These are phyloP conservation scores for Geotrichum armillariae DNA, from an alignment of 1,139 yeast genomes.

Conservation along the genomic window DNA sequence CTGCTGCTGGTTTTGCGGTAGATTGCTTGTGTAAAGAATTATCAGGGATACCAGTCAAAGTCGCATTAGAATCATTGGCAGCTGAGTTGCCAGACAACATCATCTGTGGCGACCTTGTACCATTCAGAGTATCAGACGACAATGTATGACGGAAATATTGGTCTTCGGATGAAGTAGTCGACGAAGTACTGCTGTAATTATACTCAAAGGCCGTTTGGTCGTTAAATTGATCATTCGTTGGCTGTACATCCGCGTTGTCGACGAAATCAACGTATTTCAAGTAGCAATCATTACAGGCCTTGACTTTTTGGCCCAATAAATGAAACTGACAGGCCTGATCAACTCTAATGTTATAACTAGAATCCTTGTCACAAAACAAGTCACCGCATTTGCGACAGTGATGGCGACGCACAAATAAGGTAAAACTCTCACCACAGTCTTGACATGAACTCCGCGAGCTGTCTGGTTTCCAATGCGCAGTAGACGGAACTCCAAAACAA, in stretches of 20 bases:
- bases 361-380: slow-evolving; percentile 73
- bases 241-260: slow-evolving; percentile 6
- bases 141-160: neutral
- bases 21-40: neutral
- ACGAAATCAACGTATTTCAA: slow-evolving; percentile 53
- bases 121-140: slow-evolving; percentile 3
- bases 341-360: slow-evolving; percentile 50
- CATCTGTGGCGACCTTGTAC: slow-evolving; percentile 12
- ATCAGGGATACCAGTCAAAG: neutral
- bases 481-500: slow-evolving; percentile 43
- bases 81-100: neutral
- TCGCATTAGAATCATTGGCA: neutral
- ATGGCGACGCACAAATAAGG: slow-evolving; percentile 75
- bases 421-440: slow-evolving; percentile 51
- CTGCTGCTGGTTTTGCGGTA: neutral
- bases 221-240: neutral
- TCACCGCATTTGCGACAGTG: slow-evolving; percentile 96
- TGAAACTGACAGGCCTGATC: slow-evolving; percentile 77
- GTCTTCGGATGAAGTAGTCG: neutral
- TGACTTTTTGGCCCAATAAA: slow-evolving; percentile 67
- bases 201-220: neutral
- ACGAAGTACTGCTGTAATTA: neutral
- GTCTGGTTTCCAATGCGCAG: slow-evolving; percentile 83
- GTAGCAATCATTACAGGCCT: slow-evolving; percentile 79
- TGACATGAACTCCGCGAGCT: slow-evolving; percentile 61